Conservation (phyloP, 75 land plant species). For the Larix kaempferi region DNA sequence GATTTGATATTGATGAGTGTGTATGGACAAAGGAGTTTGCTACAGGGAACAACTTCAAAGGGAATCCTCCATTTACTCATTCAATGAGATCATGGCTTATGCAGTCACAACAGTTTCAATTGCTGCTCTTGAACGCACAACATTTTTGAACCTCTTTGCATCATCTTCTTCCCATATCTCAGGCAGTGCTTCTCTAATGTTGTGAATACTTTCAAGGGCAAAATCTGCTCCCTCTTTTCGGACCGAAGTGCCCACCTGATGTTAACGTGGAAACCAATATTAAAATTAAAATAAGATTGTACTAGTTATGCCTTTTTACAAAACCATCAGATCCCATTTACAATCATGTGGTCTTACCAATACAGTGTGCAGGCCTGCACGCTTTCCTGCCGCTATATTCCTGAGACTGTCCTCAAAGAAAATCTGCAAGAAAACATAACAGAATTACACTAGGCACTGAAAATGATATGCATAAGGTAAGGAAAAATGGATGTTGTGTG, state of each 20-base stretch:
- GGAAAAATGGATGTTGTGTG: no score
- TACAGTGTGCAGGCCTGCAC: constrained; percentile 32
- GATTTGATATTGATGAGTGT: no score
- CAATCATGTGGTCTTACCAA: constrained; percentile 17
- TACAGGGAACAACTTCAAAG: no score
- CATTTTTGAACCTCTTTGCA: background rate
- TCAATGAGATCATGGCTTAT: background rate
- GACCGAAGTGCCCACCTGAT: constrained; percentile 18
- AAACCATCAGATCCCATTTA: background rate
- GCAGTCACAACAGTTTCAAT: constrained; percentile 5
- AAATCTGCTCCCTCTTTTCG: constrained; percentile 34
- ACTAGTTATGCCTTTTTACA: background rate
- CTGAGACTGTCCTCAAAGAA: constrained; percentile 40
- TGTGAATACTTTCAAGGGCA: constrained; percentile 32
- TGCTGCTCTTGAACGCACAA: background rate
- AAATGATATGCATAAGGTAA: no score
- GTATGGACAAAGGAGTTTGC: no score
- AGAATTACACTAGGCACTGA: background rate
- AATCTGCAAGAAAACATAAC: constrained; percentile 18
- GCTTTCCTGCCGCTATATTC: constrained; percentile 31
- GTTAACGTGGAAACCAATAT: background rate
- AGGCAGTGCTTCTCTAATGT: constrained; percentile 29
- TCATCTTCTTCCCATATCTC: constrained; percentile 21
- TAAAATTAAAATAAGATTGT: background rate
- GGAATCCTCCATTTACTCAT: background rate